Evolutionary conservation across 345 rosid species (phyloP), one percentile per base, ranked within the genome.

Genomic region (Rhizophora mangle): DNA sequence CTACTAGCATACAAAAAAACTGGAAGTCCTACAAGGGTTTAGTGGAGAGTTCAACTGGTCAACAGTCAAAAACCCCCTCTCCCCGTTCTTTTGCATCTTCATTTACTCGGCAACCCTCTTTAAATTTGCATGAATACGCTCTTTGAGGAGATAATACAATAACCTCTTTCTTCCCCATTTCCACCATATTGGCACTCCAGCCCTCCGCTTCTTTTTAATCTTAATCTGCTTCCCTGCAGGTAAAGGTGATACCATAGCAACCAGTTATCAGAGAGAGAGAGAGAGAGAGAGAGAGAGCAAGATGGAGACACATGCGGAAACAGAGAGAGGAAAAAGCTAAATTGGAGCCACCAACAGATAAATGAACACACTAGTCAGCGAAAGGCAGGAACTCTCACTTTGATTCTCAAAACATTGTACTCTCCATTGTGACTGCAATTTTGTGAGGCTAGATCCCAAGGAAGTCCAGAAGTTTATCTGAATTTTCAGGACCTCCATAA

Each of bases 381-480:
- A 27, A 61, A 64, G 62, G 61, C 10, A 6, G 10, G 52, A 39
- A 70, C 62, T 68, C 95, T 88, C 78, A 92, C 99, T 88, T 72
- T 74, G 82, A 76, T 75, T 75, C 61, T 84, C 72, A 11, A 60
- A 37, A 56, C 69, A 54, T 70, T 69, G 71, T n/a, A 74, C 46
- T 70, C 74, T 83, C 93, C 87, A 83, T 39, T 80, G 84, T 5
- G 83, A 79, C 78, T 88, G 86, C 85, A 95, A 79, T 52, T 79
- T 83, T 68, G 68, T 36, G 37, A 76, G 78, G 72, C 64, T 68
- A 29, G 85, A 58, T 55, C 68, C 73, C 55, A 88, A 78, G 65
- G 76, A 77, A 60, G 92, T 87, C 99, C 99, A 95, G 82, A 79
- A 86, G 64, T 82, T 82, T 85, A 74, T 86, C 77, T 95, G 97